Evolutionary conservation across 768 basidiomycete genomes (phyloP), one percentile per base, ranked within the genome.

Genomic region (Leucocoprinus leucothites): DNA sequence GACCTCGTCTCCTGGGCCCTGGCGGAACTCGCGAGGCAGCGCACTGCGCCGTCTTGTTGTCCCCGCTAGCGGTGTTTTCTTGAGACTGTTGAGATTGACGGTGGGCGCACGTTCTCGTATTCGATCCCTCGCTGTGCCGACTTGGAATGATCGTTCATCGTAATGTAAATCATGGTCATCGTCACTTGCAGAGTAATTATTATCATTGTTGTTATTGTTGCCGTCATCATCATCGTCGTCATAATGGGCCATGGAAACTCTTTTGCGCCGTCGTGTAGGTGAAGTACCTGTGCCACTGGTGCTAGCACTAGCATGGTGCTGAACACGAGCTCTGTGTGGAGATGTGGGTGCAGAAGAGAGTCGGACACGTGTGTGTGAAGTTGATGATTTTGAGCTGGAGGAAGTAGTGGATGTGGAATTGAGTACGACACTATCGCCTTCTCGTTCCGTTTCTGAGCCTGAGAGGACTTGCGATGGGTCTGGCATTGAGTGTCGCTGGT

Each of bases 371-470:
- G 35, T 31, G 26, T n/a, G n/a, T n/a, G n/a, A n/a, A n/a, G n/a
- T n/a, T n/a, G n/a, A n/a, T n/a, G n/a, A n/a, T n/a, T 54, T 51
- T 13, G 57, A 54, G 19, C 54, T 51, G 38, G 64, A 66, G 16
- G 66, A 65, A 9, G 63, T 53, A 3, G 64, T 53, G 63, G 64
- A 45, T 54, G 63, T 62, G 60, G 65, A 48, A 36, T 62, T 44
- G 72, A 59, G 59, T 67, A 64, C 42, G 64, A 67, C 57, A 69
- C 58, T 65, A 36, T 75, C 79, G 46, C 36, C 36, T 68, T 91
- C 89, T 42, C 87, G 82, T 67, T 92, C 91, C 0, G 90, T 92
- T 67, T 91, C 91, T 2, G 89, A 91, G 28, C 90, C 90, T 6
- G 89, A 91, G 51, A 78, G 76, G 28, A 62, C 61, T 5, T 53